A percentile compares a stretch with the other conserved stretches of the same genome.
Conservation (phyloP, 1,284 basidiomycete species). For the Macrocybe sp. region DNA sequence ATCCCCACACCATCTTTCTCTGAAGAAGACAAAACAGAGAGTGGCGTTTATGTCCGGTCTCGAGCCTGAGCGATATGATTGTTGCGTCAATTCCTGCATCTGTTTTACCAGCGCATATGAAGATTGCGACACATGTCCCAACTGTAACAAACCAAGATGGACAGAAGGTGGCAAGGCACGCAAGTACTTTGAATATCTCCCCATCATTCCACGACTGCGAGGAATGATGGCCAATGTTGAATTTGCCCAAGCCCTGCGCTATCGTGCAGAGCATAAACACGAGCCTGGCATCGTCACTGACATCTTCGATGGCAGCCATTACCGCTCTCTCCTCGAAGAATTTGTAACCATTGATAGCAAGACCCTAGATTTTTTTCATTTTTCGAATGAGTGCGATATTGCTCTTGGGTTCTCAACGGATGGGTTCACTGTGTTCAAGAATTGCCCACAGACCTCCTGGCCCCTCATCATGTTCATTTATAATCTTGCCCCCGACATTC, state of each 20-base stretch:
- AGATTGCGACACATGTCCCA: constrained; percentile 22
- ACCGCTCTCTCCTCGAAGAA: constrained; percentile 10
- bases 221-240: constrained; percentile 13
- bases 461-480: constrained; percentile 33
- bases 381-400: constrained; percentile 22
- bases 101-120: constrained; percentile 25
- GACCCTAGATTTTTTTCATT: constrained; percentile 6
- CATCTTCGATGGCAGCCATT: constrained; percentile 25
- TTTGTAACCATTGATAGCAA: not conserved
- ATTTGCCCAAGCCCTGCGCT: constrained; percentile 13
- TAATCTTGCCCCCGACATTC: constrained; percentile 27
- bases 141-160: constrained; percentile 18
- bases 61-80: constrained; percentile 37
- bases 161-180: not conserved
- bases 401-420: constrained; percentile 24
- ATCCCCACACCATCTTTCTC: not conserved
- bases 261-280: constrained; percentile 11
- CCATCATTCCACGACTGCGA: constrained; percentile 25
- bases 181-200: constrained; percentile 22
- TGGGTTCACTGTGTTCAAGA: constrained; percentile 32
- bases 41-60: constrained; percentile 17
- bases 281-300: constrained; percentile 15
- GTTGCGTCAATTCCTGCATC: constrained; percentile 32
- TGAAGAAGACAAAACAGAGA: constrained; percentile 1
- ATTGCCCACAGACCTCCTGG: constrained; percentile 28